These are phyloP conservation scores for Laguncularia racemosa DNA, from an alignment of 345 rosid species.

Conservation along the genomic window DNA sequence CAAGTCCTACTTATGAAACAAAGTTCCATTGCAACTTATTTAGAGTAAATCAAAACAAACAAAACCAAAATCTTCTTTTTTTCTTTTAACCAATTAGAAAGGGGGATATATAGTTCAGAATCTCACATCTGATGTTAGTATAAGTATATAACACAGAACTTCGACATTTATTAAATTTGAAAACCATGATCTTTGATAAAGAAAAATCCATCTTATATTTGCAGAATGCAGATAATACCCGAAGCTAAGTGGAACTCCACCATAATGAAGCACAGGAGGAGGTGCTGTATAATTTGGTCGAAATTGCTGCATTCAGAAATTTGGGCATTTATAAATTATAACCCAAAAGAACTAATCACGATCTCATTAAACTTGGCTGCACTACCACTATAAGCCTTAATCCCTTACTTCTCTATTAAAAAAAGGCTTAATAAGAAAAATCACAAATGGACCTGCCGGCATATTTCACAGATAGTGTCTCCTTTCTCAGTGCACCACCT, in stretches of 20 bases:
- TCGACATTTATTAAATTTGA: neutral
- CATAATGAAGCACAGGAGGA: slow-evolving; percentile 40
- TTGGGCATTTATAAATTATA: neutral
- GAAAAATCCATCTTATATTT: neutral
- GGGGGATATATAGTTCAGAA: too few relatives aligned
- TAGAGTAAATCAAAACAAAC: too few relatives aligned
- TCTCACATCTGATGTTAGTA: too few relatives aligned
- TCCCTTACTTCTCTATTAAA: neutral
- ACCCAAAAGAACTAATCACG: neutral
- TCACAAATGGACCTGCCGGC: slow-evolving; percentile 48
- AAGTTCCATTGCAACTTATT: too few relatives aligned
- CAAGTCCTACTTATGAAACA: neutral
- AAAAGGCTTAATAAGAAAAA: slow-evolving; percentile 2
- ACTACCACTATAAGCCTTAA: too few relatives aligned
- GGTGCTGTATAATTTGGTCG: slow-evolving; percentile 60
- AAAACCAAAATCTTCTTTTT: too few relatives aligned
- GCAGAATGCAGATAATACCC: slow-evolving; percentile 29
- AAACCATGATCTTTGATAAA: neutral
- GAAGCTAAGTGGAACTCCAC: slow-evolving; percentile 49
- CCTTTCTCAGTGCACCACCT: slow-evolving; percentile 92
- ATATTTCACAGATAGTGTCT: slow-evolving; percentile 70
- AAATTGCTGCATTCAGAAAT: slow-evolving; percentile 44
- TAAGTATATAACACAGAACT: neutral
- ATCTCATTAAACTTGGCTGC: too few relatives aligned
- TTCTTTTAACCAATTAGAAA: too few relatives aligned